A percentile compares a stretch with the other conserved stretches of the same genome.
Evolutionary conservation across 1,139 yeast genomes (phyloP).

Genomic region (Pichia sp.): DNA sequence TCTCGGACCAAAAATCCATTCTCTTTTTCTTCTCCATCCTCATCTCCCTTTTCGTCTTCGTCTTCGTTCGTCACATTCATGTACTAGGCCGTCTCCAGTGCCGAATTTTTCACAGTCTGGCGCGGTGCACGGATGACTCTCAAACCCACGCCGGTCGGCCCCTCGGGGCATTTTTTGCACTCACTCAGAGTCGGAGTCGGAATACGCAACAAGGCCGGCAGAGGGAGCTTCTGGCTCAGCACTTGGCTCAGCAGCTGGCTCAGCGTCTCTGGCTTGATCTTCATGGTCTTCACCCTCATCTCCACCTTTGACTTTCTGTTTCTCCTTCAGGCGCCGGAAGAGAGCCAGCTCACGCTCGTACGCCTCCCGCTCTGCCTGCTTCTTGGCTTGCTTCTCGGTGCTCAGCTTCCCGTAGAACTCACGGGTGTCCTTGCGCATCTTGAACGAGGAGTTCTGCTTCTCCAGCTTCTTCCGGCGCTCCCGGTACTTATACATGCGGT

Average conservation of each 20-base stretch:
- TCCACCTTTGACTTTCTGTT: neutral
- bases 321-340: conserved; percentile 12
- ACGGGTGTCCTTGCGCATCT: conserved; percentile 35
- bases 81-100: neutral
- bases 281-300: neutral
- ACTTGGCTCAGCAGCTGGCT: neutral
- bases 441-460: conserved; percentile 38
- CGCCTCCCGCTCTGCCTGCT: conserved; percentile 12
- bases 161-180: neutral
- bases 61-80: neutral
- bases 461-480: conserved; percentile 38
- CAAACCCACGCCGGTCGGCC: neutral
- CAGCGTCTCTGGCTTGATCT: neutral
- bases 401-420: conserved; percentile 26
- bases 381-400: conserved; percentile 11
- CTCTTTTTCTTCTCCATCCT: neutral
- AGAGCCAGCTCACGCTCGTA: conserved; percentile 20
- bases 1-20: too few relatives aligned
- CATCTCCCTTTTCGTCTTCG: neutral
- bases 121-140: conserved; percentile 3
- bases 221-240: neutral
- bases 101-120: neutral
- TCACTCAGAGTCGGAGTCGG: conserved; percentile 8
- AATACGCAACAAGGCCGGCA: conserved; percentile 2
- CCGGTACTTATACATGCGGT: conserved; percentile 35